Base-by-base conservation (phyloP, 169 alveolate genomes). In the Plasmodium inui region DNA sequence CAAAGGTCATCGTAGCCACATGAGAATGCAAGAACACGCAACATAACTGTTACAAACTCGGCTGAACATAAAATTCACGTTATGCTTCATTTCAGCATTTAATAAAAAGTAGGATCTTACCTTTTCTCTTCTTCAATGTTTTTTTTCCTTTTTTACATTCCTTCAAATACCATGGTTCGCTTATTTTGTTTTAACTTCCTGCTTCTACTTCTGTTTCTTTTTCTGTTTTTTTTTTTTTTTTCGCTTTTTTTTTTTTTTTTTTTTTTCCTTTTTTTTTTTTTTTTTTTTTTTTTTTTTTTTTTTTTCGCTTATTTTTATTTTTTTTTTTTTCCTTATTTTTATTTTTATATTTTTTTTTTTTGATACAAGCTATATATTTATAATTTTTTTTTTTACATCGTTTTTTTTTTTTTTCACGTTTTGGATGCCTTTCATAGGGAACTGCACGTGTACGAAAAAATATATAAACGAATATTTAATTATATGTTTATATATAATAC, bases 151-250 rank as follows among this genome's bases (percentile, higher is more conserved):
- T 26, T 79, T 89, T 79, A 28, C 94, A 73, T 85, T 85, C 79
- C 85, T 89, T 67, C 90, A 89, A 89, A 89, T 19, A 79, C 89
- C 94, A 89, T 80, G 89, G 94, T 89, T 89, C 83, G 80, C 89
- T 84, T 84, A 72, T 84, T 84, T 50, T 83, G 46, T 6, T 50
- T 61, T 34, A 39, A 30, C 55, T 89, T 79, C 22, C 50, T 80
- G 37, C 79, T 79, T 34, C 72, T 89, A 9, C 1, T 76, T 32
- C n/a, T 76, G 17, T n/a, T 37, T 76, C 12, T 30, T 2, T 76
- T 37, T 32, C 5, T 5, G 30, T 76, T 76, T 32, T 32, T 41
- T 30, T 76, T 76, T 26, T 28, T 34, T 34, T 74, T 74, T 28
- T 39, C 28, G 0, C 17, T 10, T 34, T 73, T 73, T 73, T 22